These are phyloP conservation scores for Pseudomonodictys pantanalensis DNA, from an alignment of 495 filamentous ascomycete genomes.

Conservation along the genomic window DNA sequence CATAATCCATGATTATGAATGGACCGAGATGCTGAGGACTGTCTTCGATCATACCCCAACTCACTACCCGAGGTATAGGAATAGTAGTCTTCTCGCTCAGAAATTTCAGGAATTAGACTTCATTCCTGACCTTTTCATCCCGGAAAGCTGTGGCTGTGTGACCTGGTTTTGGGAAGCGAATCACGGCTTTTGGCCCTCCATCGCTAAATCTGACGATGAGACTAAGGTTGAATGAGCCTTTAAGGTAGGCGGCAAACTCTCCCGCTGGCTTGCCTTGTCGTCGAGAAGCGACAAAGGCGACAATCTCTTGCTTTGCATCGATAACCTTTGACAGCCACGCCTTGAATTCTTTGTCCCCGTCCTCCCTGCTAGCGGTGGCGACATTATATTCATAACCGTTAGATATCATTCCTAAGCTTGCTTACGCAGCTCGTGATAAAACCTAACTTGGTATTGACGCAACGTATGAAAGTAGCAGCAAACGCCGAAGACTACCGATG, in stretches of 20 bases:
- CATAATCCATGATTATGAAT: constrained; percentile 49
- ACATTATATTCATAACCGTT: background rate
- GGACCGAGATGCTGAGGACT: constrained; percentile 23
- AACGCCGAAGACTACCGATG: background rate
- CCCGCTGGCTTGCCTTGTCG: constrained; percentile 35
- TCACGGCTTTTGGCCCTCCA: constrained; percentile 37
- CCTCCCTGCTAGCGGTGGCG: background rate
- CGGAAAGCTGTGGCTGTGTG: constrained; percentile 38
- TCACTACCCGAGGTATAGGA: constrained; percentile 3
- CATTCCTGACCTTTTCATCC: constrained; percentile 14
- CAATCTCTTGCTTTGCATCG: constrained; percentile 29
- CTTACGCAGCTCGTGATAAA: background rate
- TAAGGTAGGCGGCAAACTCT: constrained; percentile 34
- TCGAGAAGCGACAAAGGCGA: constrained; percentile 38
- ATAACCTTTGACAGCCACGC: constrained; percentile 9
- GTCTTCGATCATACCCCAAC: constrained; percentile 8
- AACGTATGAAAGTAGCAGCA: background rate
- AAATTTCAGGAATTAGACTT: constrained; percentile 14
- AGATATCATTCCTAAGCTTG: background rate
- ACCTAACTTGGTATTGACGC: background rate
- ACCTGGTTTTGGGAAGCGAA: constrained; percentile 39
- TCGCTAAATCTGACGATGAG: constrained; percentile 39
- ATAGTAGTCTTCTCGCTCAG: constrained; percentile 16
- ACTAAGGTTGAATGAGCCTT: constrained; percentile 43
- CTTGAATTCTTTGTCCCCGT: background rate